Base-by-base conservation (phyloP, 1,139 yeast genomes). In the Neolecta irregularis region DNA sequence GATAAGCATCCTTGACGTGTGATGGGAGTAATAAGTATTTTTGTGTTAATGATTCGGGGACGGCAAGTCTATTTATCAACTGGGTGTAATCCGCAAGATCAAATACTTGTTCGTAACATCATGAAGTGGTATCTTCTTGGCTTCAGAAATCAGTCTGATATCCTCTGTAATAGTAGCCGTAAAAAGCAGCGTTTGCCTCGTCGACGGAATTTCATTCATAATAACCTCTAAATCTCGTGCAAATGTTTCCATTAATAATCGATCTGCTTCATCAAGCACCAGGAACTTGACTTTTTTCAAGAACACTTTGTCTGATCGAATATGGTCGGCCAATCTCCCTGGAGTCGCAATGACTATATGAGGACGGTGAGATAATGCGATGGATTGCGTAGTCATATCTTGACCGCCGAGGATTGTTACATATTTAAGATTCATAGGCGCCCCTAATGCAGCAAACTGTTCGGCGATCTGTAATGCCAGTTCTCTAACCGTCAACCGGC, bases 291-390 rank as follows among this genome's bases (percentile, higher is more conserved):
- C 74, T 47, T 92, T 63, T 46, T 74, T 67, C 39, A 88, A 61
- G 22, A 28, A 28, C 0, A 95, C 95, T 30, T 70, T 63, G 52
- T 91, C 78, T 49, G 75, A 72, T 43, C 77, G 57, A 21, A 88
- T 74, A 56, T 88, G 96, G 52, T 81, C 94, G 0, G 98, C 98
- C 43, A 88, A 61, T 52, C 99, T 64, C 6, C 99, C 99, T 0
- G 99, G 99, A 0, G 99, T 88, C 1, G 98, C 98, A 45, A 88
- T 76, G 23, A 88, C 83, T 49, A 88, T 78, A 58, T 91, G 98
- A 0, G 98, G 98, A 48, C 74, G 72, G 39, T 66, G 69, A 51
- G 80, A 91, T 28, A 88, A 62, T 46, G 73, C 76, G 28, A 83
- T 58, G 1, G 94, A 78, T 56, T 88, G 98, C 33, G 75, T 65